Conservation (phyloP, 2,329 filamentous ascomycete genomes). For the Clonostachys sp. region DNA sequence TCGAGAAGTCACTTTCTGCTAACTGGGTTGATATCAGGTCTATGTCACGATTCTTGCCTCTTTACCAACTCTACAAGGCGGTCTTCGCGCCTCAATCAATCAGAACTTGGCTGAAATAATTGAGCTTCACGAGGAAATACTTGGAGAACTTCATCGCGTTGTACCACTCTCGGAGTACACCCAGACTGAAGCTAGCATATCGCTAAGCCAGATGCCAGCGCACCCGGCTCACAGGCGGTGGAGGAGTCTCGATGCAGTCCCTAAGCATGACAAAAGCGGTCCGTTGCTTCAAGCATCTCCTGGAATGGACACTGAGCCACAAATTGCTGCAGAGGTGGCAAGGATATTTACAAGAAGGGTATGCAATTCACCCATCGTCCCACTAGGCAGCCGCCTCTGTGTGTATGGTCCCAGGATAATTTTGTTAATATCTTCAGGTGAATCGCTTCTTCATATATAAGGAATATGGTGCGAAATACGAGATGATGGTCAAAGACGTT, state of each 20-base stretch:
- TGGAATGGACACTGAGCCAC: conserved; percentile 52
- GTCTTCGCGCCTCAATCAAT: conserved; percentile 69
- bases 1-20: not conserved
- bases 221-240: conserved; percentile 24
- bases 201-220: not conserved
- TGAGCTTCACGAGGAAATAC: conserved; percentile 76
- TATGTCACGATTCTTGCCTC: conserved; percentile 72
- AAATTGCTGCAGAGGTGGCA: conserved; percentile 55
- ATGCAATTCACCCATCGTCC: conserved; percentile 5
- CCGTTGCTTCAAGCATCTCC: conserved; percentile 40
- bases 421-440: conserved; percentile 47
- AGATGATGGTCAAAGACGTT: conserved; percentile 76
- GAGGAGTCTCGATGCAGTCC: conserved; percentile 41
- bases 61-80: conserved; percentile 59
- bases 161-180: conserved; percentile 66
- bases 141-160: conserved; percentile 66
- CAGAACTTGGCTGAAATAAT: conserved; percentile 76
- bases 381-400: not conserved
- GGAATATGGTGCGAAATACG: conserved; percentile 87
- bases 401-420: not conserved
- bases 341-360: conserved; percentile 58
- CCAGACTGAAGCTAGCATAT: conserved; percentile 21
- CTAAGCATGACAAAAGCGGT: conserved; percentile 29
- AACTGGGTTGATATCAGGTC: conserved; percentile 41
- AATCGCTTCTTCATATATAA: conserved; percentile 82